A percentile compares a stretch with the other conserved stretches of the same genome.
Conservation (phyloP, 768 basidiomycete genomes). For the Paxillus rubicundulus region DNA sequence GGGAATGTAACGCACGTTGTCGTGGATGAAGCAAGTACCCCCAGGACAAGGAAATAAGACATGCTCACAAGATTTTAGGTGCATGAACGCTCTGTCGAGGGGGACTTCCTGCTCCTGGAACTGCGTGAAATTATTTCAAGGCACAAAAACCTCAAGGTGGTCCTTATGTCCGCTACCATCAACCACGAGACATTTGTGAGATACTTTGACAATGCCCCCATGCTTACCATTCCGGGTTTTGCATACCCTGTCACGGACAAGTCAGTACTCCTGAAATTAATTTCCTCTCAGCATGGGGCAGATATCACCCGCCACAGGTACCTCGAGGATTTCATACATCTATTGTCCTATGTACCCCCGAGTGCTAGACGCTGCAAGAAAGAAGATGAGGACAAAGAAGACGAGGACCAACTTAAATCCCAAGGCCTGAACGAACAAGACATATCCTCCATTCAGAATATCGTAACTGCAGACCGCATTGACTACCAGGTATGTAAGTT, state of each 20-base stretch:
- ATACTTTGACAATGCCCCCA: constrained; percentile 81
- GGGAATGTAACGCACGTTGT: constrained; percentile 77
- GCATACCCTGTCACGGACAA: constrained; percentile 74
- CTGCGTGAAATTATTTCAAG: constrained; percentile 68
- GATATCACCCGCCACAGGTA: constrained; percentile 49
- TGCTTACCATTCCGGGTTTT: constrained; percentile 81
- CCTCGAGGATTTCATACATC: constrained; percentile 73
- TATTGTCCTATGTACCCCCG: constrained; percentile 53
- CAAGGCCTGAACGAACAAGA: constrained; percentile 51
- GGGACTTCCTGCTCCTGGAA: constrained; percentile 85
- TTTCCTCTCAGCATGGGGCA: background rate
- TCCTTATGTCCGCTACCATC: constrained; percentile 95
- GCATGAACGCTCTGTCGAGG: constrained; percentile 89
- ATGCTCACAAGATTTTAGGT: constrained; percentile 46
- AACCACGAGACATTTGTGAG: constrained; percentile 81
- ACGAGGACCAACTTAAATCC: constrained; percentile 47
- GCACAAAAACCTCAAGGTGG: constrained; percentile 68
- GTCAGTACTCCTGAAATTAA: constrained; percentile 37
- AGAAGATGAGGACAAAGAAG: constrained; percentile 35
- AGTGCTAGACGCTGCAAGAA: constrained; percentile 32
- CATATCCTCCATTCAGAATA: constrained; percentile 55
- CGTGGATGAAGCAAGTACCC: constrained; percentile 76
- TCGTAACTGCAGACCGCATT: constrained; percentile 60
- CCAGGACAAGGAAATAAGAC: background rate
- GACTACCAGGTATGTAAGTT: constrained; percentile 60